Conservation (phyloP, 257 asterid genomes). For the Capsicum rhomboideum region DNA sequence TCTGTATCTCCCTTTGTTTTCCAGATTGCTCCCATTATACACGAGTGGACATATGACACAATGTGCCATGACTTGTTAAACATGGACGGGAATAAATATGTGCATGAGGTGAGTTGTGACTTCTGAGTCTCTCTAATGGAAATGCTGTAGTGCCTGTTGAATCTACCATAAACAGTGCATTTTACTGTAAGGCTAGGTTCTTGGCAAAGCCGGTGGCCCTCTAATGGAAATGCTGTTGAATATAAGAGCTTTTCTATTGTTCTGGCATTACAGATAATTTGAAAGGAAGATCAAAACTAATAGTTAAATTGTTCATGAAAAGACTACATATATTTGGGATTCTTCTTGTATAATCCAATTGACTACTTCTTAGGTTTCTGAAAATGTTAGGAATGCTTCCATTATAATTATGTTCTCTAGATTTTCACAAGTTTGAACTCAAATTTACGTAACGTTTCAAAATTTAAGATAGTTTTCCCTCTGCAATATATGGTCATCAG, state of each 20-base stretch:
- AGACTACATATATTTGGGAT: background rate
- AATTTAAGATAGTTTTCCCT: no score
- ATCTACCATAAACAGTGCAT: constrained; percentile 8
- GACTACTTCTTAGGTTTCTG: no score
- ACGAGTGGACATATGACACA: constrained; percentile 98
- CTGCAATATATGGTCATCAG: background rate
- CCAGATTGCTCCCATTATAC: constrained; percentile 93
- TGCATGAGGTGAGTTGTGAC: constrained; percentile 60
- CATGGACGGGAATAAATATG: constrained; percentile 93
- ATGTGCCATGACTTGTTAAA: constrained; percentile 90
- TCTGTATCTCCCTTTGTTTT: background rate
- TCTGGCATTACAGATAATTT: background rate
- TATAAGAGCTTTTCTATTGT: background rate
- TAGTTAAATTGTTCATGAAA: background rate
- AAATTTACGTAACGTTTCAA: no score
- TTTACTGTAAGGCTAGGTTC: constrained; percentile 43
- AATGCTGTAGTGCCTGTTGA: background rate
- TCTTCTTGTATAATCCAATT: no score
- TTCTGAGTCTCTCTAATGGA: constrained; percentile 8
- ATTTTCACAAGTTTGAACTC: no score
- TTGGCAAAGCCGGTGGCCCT: constrained; percentile 64
- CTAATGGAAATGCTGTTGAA: no score
- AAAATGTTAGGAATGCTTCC: no score
- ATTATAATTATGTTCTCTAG: no score
- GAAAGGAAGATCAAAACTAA: background rate